These are phyloP conservation scores for Cynara cardunculus DNA, from an alignment of 129 eudicot species.

Conservation along the genomic window DNA sequence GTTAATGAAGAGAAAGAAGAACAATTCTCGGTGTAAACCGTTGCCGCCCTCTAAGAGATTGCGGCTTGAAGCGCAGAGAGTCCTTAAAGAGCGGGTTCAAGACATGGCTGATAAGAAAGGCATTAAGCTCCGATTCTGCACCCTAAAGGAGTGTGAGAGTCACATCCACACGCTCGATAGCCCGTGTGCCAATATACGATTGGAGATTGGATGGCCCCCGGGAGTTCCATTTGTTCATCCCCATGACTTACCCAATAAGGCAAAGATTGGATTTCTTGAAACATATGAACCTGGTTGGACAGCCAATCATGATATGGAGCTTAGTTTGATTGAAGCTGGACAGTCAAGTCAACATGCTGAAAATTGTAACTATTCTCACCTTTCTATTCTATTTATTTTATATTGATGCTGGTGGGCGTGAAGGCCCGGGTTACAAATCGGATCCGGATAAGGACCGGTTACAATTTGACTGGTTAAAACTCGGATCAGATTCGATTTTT, in stretches of 20 bases:
- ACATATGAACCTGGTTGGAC: slow-evolving; percentile 99
- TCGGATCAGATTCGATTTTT: not conserved
- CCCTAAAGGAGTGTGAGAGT: slow-evolving; percentile 84
- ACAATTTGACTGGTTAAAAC: too few relatives aligned
- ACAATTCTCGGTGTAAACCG: slow-evolving; percentile 62
- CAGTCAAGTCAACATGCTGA: slow-evolving; percentile 54
- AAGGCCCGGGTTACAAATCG: not conserved
- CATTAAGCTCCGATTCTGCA: slow-evolving; percentile 86
- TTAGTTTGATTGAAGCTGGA: slow-evolving; percentile 60
- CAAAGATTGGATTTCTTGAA: slow-evolving; percentile 94
- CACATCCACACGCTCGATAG: slow-evolving; percentile 82
- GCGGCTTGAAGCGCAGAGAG: slow-evolving; percentile 68
- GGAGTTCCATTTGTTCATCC: slow-evolving; percentile 98
- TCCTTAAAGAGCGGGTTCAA: slow-evolving; percentile 93
- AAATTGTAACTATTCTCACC: slow-evolving; percentile 30
- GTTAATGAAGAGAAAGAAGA: slow-evolving; percentile 63
- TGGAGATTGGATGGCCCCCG: slow-evolving; percentile 45
- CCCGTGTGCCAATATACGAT: slow-evolving; percentile 51
- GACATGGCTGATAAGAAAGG: slow-evolving; percentile 96
- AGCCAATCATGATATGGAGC: slow-evolving; percentile 82
- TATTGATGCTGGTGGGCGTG: not conserved
- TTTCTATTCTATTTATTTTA: not conserved
- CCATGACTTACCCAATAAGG: slow-evolving; percentile 97
- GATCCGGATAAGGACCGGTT: not conserved
- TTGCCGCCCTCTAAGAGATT: slow-evolving; percentile 95